A percentile compares a stretch with the other conserved stretches of the same genome.
phyloP scores from a whole-genome alignment of 768 basidiomycete species.

The Suillus tomentosus region DNA sequence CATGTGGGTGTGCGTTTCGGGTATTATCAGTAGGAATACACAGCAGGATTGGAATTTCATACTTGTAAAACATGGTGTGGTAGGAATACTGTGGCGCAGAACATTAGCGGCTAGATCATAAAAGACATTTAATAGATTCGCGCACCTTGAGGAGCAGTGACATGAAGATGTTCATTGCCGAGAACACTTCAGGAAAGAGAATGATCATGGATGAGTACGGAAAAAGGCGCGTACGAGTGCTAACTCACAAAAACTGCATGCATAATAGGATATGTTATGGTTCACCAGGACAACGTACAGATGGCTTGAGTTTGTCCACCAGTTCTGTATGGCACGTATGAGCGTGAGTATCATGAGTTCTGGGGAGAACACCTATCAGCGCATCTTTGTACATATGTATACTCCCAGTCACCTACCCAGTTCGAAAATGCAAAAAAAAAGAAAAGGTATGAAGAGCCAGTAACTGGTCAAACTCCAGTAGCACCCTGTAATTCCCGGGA shows the following conservation, averaged over 20 bases:
- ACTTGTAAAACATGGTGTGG: neutral
- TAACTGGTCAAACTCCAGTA: neutral
- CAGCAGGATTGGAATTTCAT: neutral
- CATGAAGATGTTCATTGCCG: neutral
- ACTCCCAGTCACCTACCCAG: neutral
- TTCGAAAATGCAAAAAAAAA: neutral
- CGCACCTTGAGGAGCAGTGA: neutral
- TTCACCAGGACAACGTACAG: neutral
- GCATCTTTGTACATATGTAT: neutral
- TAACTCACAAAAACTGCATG: neutral
- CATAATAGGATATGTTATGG: neutral
- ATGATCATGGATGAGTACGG: neutral
- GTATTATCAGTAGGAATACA: neutral
- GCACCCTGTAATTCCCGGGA: neutral
- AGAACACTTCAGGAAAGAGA: neutral
- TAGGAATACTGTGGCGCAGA: neutral
- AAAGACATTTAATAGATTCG: neutral
- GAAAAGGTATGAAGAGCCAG: neutral
- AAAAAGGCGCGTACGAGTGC: neutral
- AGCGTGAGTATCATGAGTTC: neutral
- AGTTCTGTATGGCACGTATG: constrained; percentile 1
- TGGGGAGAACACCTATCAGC: neutral
- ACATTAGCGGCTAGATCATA: neutral
- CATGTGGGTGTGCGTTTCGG: neutral
- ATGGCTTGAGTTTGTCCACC: neutral